phyloP scores from a whole-genome alignment of 805 yeast genomes.

The Saccharomycopsis fibuligera region DNA sequence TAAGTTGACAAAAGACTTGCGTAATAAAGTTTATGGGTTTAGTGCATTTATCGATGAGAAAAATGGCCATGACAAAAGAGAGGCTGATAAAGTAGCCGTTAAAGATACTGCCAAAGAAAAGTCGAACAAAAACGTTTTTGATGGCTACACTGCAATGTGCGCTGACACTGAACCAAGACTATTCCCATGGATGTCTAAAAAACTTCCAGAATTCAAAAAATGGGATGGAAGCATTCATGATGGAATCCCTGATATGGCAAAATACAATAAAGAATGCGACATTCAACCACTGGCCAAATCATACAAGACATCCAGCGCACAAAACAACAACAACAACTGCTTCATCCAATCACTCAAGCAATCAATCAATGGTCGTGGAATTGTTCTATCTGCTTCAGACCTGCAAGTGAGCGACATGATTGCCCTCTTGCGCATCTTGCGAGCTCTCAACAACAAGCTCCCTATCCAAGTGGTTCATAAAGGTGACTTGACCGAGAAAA shows the following conservation, averaged over 20 bases:
- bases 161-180: slow-evolving; percentile 32
- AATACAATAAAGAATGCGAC: slow-evolving; percentile 27
- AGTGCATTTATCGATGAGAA: neutral
- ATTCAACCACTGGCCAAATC: too few species aligned
- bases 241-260: slow-evolving; percentile 2
- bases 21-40: slow-evolving; percentile 2
- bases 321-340: slow-evolving; percentile 10
- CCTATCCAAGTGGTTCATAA: slow-evolving; percentile 46
- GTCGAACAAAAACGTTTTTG: too few species aligned
- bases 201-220: slow-evolving; percentile 36
- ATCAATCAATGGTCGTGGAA: slow-evolving; percentile 41
- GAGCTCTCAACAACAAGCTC: slow-evolving; percentile 41
- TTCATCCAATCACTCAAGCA: slow-evolving; percentile 24
- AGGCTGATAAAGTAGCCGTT: neutral
- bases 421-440: slow-evolving; percentile 41
- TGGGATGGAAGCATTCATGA: slow-evolving; percentile 30
- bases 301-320: neutral
- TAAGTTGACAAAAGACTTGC: neutral
- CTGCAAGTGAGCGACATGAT: slow-evolving; percentile 40
- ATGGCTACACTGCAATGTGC: slow-evolving; percentile 24
- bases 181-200: slow-evolving; percentile 36
- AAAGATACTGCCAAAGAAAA: neutral
- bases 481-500: slow-evolving; percentile 32
- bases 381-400: slow-evolving; percentile 48
- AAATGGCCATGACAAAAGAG: neutral